Evolutionary conservation across 169 alveolate genomes (phyloP), one percentile per base, ranked within the genome.

Genomic region (Ichthyophthirius multifiliis): DNA sequence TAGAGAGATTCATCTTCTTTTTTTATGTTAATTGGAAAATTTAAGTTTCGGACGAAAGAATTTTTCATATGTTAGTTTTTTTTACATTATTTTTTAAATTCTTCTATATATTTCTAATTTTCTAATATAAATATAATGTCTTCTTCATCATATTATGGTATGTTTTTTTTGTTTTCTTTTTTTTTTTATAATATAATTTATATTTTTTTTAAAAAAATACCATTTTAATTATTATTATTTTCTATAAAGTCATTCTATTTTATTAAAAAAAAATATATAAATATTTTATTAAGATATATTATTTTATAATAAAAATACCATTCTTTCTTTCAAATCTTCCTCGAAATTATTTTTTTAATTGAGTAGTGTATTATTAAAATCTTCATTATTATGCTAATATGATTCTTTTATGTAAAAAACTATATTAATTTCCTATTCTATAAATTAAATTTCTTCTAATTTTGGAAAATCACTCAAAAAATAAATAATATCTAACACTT

Each of bases 1-100:
- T 76, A 55, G 10, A 76, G 44, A 27, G 64, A 39, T 76, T 76
- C 83, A 23, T 76, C 83, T 43, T 76, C 83, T 39, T 41, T 27
- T 18, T 76, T 55, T 9, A 62, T 16, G 46, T 76, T 76, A 47
- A 76, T 76, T 43, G 48, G 76, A 12, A 47, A 62, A 6, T 55
- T 37, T 30, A 55, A 62, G 48, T 76, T 76, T 48, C 62, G 48
- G 27, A 55, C 35, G 2, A 73, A 43, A 12, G 65, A 30, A n/a
- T 37, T 31, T 76, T 76, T 76, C 5, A 76, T 20, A 13, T n/a
- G 34, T 34, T 47, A 43, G 32, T 63, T 6, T 43, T 39, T 48
- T 9, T 31, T 15, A 13, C 55, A 20, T 18, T 31, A 23, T 23
- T 47, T 20, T 43, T 55, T 55, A 27, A 76, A 47, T 37, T 32